Evolutionary conservation across 1,284 basidiomycete genomes (phyloP).

Genomic region (Cryptococcus neoformans): DNA sequence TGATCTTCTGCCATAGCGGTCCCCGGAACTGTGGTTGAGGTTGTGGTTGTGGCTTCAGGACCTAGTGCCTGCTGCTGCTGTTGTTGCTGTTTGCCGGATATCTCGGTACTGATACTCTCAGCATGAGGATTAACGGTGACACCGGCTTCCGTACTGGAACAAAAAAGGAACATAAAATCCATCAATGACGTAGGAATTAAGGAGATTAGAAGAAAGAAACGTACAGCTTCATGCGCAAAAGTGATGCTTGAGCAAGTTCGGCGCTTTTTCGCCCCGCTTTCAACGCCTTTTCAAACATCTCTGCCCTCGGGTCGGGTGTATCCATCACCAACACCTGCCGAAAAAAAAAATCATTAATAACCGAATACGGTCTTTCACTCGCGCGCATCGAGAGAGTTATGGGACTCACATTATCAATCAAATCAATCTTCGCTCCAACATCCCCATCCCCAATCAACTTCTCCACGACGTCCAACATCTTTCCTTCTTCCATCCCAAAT

Average conservation of each 20-base stretch:
- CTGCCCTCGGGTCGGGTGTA: conserved; percentile 21
- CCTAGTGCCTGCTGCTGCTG: no score
- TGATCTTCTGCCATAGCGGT: no score
- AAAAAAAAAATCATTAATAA: background rate
- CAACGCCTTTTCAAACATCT: conserved; percentile 16
- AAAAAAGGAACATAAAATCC: background rate
- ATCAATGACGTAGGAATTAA: background rate
- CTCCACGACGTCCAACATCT: conserved; percentile 27
- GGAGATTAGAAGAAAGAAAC: conserved; percentile 2
- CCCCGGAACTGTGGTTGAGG: no score
- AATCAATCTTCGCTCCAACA: conserved; percentile 38
- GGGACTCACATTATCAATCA: conserved; percentile 35
- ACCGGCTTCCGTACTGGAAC: conserved; percentile 31
- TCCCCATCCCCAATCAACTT: conserved; percentile 21
- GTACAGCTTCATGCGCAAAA: conserved; percentile 39
- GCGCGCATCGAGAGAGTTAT: background rate
- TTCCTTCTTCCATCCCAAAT: conserved; percentile 20
- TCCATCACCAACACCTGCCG: conserved; percentile 26
- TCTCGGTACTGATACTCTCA: no score
- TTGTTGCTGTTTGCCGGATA: no score
- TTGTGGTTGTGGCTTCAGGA: no score
- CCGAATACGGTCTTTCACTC: background rate
- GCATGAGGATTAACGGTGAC: conserved; percentile 28
- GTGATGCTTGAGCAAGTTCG: conserved; percentile 17
- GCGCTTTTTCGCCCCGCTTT: conserved; percentile 14